Evolutionary conservation across 345 rosid species (phyloP), one percentile per base, ranked within the genome.

Genomic region (Gynandropsis gynandra): DNA sequence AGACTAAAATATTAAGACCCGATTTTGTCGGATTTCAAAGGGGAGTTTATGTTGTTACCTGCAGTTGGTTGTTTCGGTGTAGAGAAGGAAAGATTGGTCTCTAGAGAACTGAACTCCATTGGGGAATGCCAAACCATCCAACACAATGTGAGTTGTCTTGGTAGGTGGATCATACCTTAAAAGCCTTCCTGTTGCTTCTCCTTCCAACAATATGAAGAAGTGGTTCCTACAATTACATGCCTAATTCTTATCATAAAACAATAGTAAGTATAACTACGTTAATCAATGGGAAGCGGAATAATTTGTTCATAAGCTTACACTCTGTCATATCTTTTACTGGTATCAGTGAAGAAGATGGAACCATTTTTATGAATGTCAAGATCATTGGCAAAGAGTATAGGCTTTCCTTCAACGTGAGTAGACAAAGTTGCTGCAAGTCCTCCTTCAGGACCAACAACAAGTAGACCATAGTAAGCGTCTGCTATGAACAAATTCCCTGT

Each of bases 31-130:
- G 40, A 21, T 13, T 17, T 21, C 41, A 2, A 43, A 42, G 36
- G 13, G 9, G 10, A 18, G 12, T 29, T 17, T 34, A 10, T 12
- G 38, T 32, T 9, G 14, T 63, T 56, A 77, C 97, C 97, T 92
- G 97, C 98, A 87, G 48, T 82, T 87, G 50, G 97, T 85, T 16
- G 98, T 92, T 67, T 87, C 94, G 1, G 97, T 79, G 72, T 76
- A 92, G 47, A 92, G 68, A 42, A 92, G 83, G 78, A 83, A 87
- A 21, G 61, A 72, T 54, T 92, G 97, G 72, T 81, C 92, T 55
- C 46, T 61, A 1, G 98, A 87, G 18, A 92, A 64, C 13, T 92
- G 98, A 1, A 87, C 72, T 32, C 98, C 98, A 67, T 87, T 92
- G 19, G 97, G 98, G 62, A 92, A 92, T 56, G 95, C 97, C 74